Conservation (phyloP, 371 early-diverging fungal species). For the Parasitella parasitica region DNA sequence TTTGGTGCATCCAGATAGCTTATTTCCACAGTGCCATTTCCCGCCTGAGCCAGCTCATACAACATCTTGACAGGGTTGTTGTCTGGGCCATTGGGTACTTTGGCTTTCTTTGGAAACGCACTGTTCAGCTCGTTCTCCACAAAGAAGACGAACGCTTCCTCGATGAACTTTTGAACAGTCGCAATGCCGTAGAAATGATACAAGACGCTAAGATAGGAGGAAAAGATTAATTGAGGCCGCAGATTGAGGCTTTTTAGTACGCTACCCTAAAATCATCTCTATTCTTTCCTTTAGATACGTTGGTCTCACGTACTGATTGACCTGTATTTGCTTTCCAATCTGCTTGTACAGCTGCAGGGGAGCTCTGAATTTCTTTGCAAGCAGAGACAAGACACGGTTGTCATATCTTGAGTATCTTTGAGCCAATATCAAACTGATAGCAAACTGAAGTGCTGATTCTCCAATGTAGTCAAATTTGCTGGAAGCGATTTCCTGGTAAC, state of each 20-base stretch:
- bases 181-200: background rate
- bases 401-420: background rate
- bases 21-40: background rate
- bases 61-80: background rate
- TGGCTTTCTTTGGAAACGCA: background rate
- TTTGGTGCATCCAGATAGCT: background rate
- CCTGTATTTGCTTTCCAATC: background rate
- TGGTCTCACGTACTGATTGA: background rate
- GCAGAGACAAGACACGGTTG: background rate
- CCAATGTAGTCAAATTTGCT: slow-evolving; percentile 9
- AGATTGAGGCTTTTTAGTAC: background rate
- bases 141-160: background rate
- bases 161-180: background rate
- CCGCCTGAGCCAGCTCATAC: background rate
- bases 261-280: background rate
- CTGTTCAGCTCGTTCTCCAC: background rate
- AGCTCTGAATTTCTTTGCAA: background rate
- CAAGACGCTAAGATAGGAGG: background rate
- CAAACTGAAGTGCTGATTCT: slow-evolving; percentile 1
- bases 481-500: background rate
- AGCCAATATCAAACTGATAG: background rate
- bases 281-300: background rate
- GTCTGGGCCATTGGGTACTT: background rate
- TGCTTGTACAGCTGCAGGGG: background rate
- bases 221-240: background rate